Evolutionary conservation across 2,329 filamentous ascomycete species (phyloP).

Genomic region (Exophiala sp.): DNA sequence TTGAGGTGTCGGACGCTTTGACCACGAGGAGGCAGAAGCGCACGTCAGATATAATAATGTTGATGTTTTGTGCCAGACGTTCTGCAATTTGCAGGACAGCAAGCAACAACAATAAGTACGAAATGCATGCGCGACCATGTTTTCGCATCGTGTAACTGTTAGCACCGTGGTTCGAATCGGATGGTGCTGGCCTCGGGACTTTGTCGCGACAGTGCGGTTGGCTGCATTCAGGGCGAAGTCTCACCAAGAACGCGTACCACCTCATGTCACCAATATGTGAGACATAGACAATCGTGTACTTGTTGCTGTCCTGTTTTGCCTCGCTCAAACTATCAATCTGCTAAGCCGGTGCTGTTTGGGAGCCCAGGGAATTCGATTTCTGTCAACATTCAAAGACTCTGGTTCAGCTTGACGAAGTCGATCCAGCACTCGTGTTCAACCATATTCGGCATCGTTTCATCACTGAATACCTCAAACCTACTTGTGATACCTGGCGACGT

Average conservation of each 20-base stretch:
- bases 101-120: not conserved
- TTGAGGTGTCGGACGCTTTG: conserved; percentile 11
- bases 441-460: conserved; percentile 28
- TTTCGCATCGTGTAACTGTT: conserved; percentile 3
- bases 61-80: conserved; percentile 9
- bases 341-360: not conserved
- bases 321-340: not conserved
- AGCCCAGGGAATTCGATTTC: not conserved
- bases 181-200: not conserved
- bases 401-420: conserved; percentile 18
- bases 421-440: conserved; percentile 27
- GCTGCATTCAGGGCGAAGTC: conserved; percentile 15
- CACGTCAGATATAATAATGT: conserved; percentile 7
- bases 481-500: conserved; percentile 31
- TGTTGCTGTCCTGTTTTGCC: not conserved
- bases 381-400: conserved; percentile 1
- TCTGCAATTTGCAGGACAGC: conserved; percentile 1
- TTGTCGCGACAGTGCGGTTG: conserved; percentile 6
- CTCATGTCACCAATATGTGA: not conserved
- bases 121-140: not conserved
- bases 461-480: conserved; percentile 32
- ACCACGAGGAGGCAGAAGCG: conserved; percentile 11
- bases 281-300: not conserved
- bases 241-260: conserved; percentile 9
- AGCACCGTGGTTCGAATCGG: conserved; percentile 3